Conservation (phyloP, 2,329 filamentous ascomycete genomes). For the Penicillium glabrum region DNA sequence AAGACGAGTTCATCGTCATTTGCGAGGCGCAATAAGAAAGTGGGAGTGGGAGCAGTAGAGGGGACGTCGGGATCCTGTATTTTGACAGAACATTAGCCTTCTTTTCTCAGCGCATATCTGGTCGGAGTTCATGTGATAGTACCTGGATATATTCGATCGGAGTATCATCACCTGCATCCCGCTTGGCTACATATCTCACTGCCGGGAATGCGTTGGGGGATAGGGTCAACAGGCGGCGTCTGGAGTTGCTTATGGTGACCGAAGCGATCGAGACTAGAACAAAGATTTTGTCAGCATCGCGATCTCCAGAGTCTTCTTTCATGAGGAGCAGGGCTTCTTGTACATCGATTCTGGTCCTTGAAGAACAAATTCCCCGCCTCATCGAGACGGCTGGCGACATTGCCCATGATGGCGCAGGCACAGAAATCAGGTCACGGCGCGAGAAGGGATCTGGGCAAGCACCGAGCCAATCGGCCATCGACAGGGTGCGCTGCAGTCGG, state of each 20-base stretch:
- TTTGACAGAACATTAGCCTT: constrained; percentile 10
- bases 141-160: constrained; percentile 93
- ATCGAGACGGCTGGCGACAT: constrained; percentile 83
- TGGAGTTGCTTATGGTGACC: constrained; percentile 76
- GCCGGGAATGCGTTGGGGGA: constrained; percentile 86
- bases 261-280: constrained; percentile 79
- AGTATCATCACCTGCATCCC: constrained; percentile 69
- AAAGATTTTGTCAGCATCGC: constrained; percentile 12
- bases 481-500: constrained; percentile 28
- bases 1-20: constrained; percentile 93
- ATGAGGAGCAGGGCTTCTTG: constrained; percentile 18
- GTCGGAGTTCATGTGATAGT: constrained; percentile 14
- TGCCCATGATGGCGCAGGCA: constrained; percentile 70
- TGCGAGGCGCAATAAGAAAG: constrained; percentile 80
- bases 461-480: constrained; percentile 34
- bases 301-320: neutral
- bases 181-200: constrained; percentile 70
- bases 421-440: constrained; percentile 27
- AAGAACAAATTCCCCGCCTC: constrained; percentile 77
- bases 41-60: constrained; percentile 51
- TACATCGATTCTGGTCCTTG: constrained; percentile 89
- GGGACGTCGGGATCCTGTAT: constrained; percentile 72
- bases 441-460: constrained; percentile 27
- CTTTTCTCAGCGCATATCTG: neutral
- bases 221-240: constrained; percentile 74